phyloP scores from a whole-genome alignment of 164 flowering plant genomes.

The Sedum album region DNA sequence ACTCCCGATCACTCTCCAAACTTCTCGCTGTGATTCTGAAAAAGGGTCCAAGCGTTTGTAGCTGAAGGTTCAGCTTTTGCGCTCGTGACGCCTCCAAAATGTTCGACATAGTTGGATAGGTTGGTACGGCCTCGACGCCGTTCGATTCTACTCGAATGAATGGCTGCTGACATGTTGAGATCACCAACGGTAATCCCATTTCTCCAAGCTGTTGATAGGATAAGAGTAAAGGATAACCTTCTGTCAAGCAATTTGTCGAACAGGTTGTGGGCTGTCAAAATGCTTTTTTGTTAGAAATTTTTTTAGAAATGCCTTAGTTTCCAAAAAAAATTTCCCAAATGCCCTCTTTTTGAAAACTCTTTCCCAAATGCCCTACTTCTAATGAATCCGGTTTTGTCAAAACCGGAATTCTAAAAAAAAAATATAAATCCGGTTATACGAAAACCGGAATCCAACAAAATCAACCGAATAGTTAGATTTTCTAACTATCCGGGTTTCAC shows the following conservation, averaged over 20 bases:
- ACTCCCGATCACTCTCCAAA: constrained; percentile 45
- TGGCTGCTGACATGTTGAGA: not conserved
- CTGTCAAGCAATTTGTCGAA: not conserved
- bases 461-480: no score
- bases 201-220: not conserved
- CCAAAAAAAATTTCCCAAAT: no score
- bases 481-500: no score
- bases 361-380: no score
- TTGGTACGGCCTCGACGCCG: not conserved
- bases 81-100: constrained; percentile 48
- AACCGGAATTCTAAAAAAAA: no score
- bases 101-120: constrained; percentile 66
- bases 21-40: constrained; percentile 72
- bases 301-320: no score
- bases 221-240: not conserved
- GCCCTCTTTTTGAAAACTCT: no score
- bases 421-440: no score
- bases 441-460: no score
- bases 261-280: not conserved
- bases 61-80: constrained; percentile 56
- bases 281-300: no score
- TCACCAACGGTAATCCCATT: not conserved
- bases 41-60: constrained; percentile 71
- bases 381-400: no score
- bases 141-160: not conserved